These are phyloP conservation scores for Sporisorium sorghi DNA, from an alignment of 1,284 basidiomycete genomes.

Conservation along the genomic window DNA sequence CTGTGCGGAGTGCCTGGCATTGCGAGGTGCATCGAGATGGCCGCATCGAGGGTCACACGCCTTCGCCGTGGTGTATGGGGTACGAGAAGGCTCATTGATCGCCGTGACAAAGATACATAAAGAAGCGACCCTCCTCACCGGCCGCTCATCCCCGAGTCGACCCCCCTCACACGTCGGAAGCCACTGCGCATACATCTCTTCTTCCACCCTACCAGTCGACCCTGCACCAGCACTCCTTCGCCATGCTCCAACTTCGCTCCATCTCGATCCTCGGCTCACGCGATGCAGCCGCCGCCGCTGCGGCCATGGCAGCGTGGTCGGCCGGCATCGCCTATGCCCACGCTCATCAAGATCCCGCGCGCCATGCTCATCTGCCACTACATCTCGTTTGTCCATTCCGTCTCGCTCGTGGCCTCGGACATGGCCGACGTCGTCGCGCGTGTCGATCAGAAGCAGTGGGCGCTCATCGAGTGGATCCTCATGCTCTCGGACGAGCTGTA, in stretches of 20 bases:
- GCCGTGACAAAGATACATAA: no score
- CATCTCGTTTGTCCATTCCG: slow-evolving; percentile 14
- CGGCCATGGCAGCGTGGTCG: slow-evolving; percentile 31
- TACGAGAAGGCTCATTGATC: no score
- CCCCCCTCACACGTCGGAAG: no score
- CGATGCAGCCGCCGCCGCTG: slow-evolving; percentile 21
- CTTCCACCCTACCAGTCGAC: background rate
- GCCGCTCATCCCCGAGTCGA: no score
- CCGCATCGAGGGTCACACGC: no score
- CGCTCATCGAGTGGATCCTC: slow-evolving; percentile 27
- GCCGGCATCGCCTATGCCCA: slow-evolving; percentile 34
- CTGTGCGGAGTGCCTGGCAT: no score
- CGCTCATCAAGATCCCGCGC: slow-evolving; percentile 72
- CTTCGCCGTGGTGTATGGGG: no score
- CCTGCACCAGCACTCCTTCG: no score
- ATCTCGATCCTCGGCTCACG: slow-evolving; percentile 1
- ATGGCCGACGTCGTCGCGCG: slow-evolving; percentile 22
- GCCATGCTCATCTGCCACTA: slow-evolving; percentile 28
- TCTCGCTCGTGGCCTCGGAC: slow-evolving; percentile 2
- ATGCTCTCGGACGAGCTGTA: slow-evolving; percentile 41
- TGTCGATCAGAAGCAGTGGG: slow-evolving; percentile 29
- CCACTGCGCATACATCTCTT: background rate
- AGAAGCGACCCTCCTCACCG: no score
- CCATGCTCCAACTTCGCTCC: background rate
- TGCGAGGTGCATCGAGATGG: no score